Evolutionary conservation across 495 filamentous ascomycete genomes (phyloP).

Genomic region (Neurospora tetrasperma): DNA sequence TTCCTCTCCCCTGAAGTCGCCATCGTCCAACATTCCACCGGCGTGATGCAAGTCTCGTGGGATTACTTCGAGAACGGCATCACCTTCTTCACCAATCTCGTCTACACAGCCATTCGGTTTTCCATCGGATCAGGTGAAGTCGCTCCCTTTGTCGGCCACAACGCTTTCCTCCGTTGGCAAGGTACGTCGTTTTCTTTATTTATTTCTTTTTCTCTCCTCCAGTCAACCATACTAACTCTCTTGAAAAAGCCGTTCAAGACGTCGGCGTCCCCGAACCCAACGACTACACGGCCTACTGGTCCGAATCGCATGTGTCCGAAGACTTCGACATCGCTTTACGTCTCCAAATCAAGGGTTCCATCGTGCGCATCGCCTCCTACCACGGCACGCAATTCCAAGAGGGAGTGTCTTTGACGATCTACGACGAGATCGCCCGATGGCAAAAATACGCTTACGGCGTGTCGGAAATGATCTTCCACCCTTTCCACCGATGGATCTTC

Average conservation of each 20-base stretch:
- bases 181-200: neutral
- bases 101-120: slow-evolving; percentile 63
- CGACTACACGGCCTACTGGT: slow-evolving; percentile 65
- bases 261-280: slow-evolving; percentile 52
- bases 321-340: slow-evolving; percentile 74
- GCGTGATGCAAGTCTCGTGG: slow-evolving; percentile 58
- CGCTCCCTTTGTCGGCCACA: slow-evolving; percentile 63
- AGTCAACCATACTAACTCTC: neutral
- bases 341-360: slow-evolving; percentile 55
- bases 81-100: slow-evolving; percentile 69
- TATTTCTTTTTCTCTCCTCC: neutral
- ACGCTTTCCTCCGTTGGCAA: slow-evolving; percentile 60
- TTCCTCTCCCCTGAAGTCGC: slow-evolving; percentile 62
- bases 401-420: slow-evolving; percentile 68
- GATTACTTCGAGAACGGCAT: slow-evolving; percentile 63
- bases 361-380: slow-evolving; percentile 58
- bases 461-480: slow-evolving; percentile 65
- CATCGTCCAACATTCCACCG: slow-evolving; percentile 22
- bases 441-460: slow-evolving; percentile 76
- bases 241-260: slow-evolving; percentile 49
- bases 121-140: slow-evolving; percentile 67
- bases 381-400: slow-evolving; percentile 64
- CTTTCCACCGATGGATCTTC: slow-evolving; percentile 48
- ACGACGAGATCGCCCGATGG: slow-evolving; percentile 68
- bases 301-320: slow-evolving; percentile 65